Evolutionary conservation across 2,329 filamentous ascomycete genomes (phyloP), one percentile per base, ranked within the genome.

Genomic region (Ascochyta rabiei): DNA sequence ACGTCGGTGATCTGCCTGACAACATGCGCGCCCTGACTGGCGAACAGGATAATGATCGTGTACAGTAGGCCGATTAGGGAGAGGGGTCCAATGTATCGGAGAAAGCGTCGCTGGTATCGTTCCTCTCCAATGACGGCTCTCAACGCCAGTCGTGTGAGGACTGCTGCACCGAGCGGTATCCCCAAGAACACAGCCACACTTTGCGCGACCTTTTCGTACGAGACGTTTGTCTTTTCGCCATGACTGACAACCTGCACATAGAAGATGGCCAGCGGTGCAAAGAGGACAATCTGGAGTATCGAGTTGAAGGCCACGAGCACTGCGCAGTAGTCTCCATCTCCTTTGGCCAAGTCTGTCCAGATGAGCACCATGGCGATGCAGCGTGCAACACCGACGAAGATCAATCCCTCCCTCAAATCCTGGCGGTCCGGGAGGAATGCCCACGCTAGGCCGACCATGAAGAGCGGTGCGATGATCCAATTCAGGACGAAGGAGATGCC

Each of bases 321-420:
- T 13, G 91, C 91, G 72, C 91, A 96, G 74, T 96, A 96, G 63
- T 96, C 88, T 6, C 75, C 78, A 61, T 96, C 89, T 5, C 92
- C 92, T 1, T 86, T 87, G 0, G 91, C 90, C 0, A 91, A 78
- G 4, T 84, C 85, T 0, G 86, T 95, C 91, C 90, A 96, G 56
- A 96, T 89, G 5, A 90, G 75, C 2, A 89, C 90, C 91, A 96
- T 96, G 28, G 91, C 91, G 59, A 96, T 96, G 65, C 92, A 96
- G 47, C 92, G 80, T 5, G 89, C 92, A 1, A 96, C 78, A 0
- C 92, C 91, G 0, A 96, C 91, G 6, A 96, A 84, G 33, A 95
- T 90, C 2, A 95, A 77, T 0, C 90, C 91, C 35, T 85, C 82
- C 1, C 81, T 72, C 2, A 84, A 71, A 2, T 76, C 81, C 33